Conservation (phyloP, 768 basidiomycete genomes). For the Calocera cornea region DNA sequence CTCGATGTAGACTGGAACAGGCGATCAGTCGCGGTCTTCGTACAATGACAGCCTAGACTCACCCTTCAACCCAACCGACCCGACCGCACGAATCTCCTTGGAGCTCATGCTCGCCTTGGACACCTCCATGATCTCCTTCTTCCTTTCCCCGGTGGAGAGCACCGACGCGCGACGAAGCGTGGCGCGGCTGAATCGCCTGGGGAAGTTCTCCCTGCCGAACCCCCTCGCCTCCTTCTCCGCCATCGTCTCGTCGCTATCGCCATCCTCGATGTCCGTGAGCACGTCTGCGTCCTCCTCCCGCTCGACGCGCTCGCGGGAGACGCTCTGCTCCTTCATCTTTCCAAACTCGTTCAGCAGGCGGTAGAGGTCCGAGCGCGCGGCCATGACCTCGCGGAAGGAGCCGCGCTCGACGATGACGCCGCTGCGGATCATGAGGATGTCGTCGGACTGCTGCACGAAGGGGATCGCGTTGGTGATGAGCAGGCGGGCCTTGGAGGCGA, state of each 20-base stretch:
- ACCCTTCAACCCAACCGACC: slow-evolving; percentile 51
- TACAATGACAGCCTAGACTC: slow-evolving; percentile 38
- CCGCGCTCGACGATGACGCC: slow-evolving; percentile 73
- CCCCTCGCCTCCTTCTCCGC: slow-evolving; percentile 15
- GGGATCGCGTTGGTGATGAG: slow-evolving; percentile 79
- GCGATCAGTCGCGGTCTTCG: neutral
- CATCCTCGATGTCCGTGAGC: slow-evolving; percentile 14
- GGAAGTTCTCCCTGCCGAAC: slow-evolving; percentile 17
- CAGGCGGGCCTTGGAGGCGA: slow-evolving; percentile 70
- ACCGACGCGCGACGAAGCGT: slow-evolving; percentile 23
- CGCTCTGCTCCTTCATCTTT: neutral
- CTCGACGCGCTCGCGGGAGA: neutral
- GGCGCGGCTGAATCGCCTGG: slow-evolving; percentile 15
- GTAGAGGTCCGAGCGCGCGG: slow-evolving; percentile 46
- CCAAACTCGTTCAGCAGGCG: slow-evolving; percentile 43
- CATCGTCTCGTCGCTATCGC: slow-evolving; percentile 12
- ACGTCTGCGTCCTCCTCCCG: slow-evolving; percentile 16
- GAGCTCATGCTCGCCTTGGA: slow-evolving; percentile 37
- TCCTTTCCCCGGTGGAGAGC: slow-evolving; percentile 22
- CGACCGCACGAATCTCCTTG: slow-evolving; percentile 39
- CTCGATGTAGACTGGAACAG: slow-evolving; percentile 47
- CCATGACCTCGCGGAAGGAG: slow-evolving; percentile 45
- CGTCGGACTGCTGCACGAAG: slow-evolving; percentile 67
- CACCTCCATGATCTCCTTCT: slow-evolving; percentile 25
- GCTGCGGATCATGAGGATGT: slow-evolving; percentile 58